These are phyloP conservation scores for Cornus kousa DNA, from an alignment of 148 eudicot genomes.

Conservation along the genomic window DNA sequence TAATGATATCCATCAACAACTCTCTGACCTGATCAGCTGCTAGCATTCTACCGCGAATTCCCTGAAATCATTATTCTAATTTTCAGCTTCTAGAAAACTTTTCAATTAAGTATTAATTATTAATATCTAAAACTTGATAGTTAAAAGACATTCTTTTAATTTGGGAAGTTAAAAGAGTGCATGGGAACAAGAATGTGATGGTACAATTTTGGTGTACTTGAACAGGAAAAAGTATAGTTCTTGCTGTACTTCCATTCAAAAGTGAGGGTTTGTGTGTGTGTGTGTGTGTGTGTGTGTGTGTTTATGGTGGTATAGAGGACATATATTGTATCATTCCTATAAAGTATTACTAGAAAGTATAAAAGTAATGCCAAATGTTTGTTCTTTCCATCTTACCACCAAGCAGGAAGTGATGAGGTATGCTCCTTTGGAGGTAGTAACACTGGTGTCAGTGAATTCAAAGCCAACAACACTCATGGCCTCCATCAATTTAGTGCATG, in stretches of 20 bases:
- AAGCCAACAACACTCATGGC: slow-evolving; percentile 54
- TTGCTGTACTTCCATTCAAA: neutral
- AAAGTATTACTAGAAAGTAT: neutral
- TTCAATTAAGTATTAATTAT: too few species aligned
- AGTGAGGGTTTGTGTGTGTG: neutral
- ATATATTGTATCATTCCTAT: neutral
- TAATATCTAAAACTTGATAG: neutral
- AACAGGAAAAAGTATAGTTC: neutral
- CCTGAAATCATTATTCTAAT: slow-evolving; percentile 13
- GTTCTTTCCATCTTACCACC: slow-evolving; percentile 40
- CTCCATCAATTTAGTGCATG: slow-evolving; percentile 57
- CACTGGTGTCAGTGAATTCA: slow-evolving; percentile 51
- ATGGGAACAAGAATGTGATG: too few species aligned
- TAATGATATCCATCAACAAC: slow-evolving; percentile 35
- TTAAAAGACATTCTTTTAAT: too few species aligned
- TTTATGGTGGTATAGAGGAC: neutral
- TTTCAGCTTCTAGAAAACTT: too few species aligned
- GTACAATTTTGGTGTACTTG: too few species aligned
- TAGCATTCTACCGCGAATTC: slow-evolving; percentile 16
- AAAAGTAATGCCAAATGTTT: neutral
- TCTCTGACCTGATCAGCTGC: slow-evolving; percentile 39
- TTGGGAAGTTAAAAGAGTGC: too few species aligned
- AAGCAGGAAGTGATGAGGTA: slow-evolving; percentile 57
- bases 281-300: neutral
- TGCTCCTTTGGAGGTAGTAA: slow-evolving; percentile 60